phyloP scores from a whole-genome alignment of 176 grass and related monocot genomes.

The Avena eriantha region DNA sequence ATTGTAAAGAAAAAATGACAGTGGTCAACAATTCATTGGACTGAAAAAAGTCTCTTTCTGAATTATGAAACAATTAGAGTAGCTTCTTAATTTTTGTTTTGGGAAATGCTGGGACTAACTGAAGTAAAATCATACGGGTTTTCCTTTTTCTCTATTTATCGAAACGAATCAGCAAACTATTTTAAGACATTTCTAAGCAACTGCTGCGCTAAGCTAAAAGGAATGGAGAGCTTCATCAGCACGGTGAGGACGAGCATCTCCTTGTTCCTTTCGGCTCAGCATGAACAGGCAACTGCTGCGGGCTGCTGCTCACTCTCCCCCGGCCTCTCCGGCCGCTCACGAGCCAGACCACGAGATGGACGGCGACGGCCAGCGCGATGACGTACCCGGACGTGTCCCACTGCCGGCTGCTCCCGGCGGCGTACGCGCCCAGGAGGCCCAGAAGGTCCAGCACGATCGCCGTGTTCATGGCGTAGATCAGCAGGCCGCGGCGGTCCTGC shows the following conservation, averaged over 20 bases:
- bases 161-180: too few species aligned
- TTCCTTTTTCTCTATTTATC: too few species aligned
- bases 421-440: conserved; percentile 58
- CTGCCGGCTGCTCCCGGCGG: conserved; percentile 48
- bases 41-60: too few species aligned
- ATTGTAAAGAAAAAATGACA: too few species aligned
- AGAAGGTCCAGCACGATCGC: conserved; percentile 53
- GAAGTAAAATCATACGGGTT: too few species aligned
- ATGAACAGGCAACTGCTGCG: neutral
- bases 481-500: neutral
- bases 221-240: neutral
- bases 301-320: neutral
- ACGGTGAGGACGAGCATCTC: neutral
- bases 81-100: too few species aligned
- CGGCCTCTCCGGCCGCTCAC: neutral
- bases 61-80: too few species aligned
- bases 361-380: conserved; percentile 42
- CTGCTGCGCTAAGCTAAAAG: neutral
- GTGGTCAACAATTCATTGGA: too few species aligned
- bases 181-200: too few species aligned
- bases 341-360: conserved; percentile 10
- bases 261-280: neutral
- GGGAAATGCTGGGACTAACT: too few species aligned
- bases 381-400: conserved; percentile 43
- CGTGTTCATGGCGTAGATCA: conserved; percentile 41